These are phyloP conservation scores for Crepidotus sp. DNA, from an alignment of 1,284 basidiomycete genomes.

Conservation along the genomic window DNA sequence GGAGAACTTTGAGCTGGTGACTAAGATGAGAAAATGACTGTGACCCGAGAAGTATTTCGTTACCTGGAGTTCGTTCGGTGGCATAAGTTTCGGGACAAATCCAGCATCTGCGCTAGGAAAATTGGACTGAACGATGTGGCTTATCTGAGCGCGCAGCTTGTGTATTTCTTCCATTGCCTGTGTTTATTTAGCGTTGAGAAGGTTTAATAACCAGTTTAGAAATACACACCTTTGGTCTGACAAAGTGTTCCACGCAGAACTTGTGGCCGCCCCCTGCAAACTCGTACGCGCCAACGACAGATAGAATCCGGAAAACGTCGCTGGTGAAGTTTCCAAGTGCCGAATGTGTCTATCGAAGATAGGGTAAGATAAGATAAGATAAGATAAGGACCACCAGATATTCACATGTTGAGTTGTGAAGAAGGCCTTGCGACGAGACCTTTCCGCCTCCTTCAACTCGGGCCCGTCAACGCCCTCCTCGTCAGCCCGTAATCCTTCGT, in stretches of 20 bases:
- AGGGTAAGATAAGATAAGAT: conserved; percentile 9
- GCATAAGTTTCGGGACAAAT: conserved; percentile 53
- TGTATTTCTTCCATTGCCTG: conserved; percentile 99
- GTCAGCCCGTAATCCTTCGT: conserved; percentile 37
- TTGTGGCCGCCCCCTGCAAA: conserved; percentile 71
- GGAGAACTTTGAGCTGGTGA: conserved; percentile 76
- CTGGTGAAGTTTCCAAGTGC: conserved; percentile 79
- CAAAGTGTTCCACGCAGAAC: conserved; percentile 88
- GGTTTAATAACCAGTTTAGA: background rate
- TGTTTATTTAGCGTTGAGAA: no score
- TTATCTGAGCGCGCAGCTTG: conserved; percentile 90
- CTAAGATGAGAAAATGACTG: conserved; percentile 7
- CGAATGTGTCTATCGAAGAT: conserved; percentile 51
- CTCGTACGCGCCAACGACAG: conserved; percentile 94
- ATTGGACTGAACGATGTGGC: conserved; percentile 67
- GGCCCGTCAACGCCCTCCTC: conserved; percentile 33
- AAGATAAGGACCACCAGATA: conserved; percentile 1
- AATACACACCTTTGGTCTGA: conserved; percentile 72
- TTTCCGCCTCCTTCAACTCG: background rate
- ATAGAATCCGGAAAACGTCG: conserved; percentile 83
- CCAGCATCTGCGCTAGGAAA: conserved; percentile 55
- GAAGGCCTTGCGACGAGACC: conserved; percentile 62
- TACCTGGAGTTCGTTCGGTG: conserved; percentile 72
- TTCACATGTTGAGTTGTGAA: conserved; percentile 73
- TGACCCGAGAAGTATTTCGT: conserved; percentile 9